phyloP scores from a whole-genome alignment of 176 grass and related monocot species.

The Poa annua region DNA sequence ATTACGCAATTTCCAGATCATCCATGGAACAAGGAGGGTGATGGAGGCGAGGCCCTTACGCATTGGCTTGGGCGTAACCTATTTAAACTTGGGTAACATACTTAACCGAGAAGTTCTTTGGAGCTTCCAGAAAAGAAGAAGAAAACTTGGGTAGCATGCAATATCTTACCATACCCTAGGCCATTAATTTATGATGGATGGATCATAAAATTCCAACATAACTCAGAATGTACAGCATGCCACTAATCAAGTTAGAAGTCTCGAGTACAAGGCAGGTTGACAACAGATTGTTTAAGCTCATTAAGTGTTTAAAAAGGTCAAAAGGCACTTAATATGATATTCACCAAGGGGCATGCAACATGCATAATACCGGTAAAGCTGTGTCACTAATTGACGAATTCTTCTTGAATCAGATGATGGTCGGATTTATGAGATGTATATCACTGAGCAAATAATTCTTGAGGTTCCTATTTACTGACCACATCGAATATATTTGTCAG shows the following conservation, averaged over 20 bases:
- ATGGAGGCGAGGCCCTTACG: too few relatives aligned
- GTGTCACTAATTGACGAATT: slow-evolving; percentile 13
- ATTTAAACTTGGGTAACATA: slow-evolving; percentile 10
- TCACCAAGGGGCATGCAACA: slow-evolving; percentile 1
- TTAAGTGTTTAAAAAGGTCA: slow-evolving; percentile 19
- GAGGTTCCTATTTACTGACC: neutral
- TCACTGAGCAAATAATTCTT: slow-evolving; percentile 8
- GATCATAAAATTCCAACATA: neutral
- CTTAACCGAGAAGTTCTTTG: neutral
- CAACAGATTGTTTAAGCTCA: slow-evolving; percentile 19
- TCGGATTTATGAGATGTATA: neutral
- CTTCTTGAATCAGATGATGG: neutral
- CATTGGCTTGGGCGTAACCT: too few relatives aligned
- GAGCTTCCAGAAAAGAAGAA: neutral
- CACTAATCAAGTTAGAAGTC: slow-evolving; percentile 23
- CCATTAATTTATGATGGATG: neutral
- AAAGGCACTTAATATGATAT: neutral
- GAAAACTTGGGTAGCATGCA: neutral
- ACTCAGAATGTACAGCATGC: slow-evolving; percentile 13
- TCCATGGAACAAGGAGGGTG: too few relatives aligned
- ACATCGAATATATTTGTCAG: neutral
- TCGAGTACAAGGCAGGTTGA: neutral
- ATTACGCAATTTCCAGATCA: too few relatives aligned
- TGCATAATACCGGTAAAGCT: neutral
- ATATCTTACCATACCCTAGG: neutral